phyloP scores from a whole-genome alignment of 495 filamentous ascomycete genomes.

The Penicillium malachiteum region DNA sequence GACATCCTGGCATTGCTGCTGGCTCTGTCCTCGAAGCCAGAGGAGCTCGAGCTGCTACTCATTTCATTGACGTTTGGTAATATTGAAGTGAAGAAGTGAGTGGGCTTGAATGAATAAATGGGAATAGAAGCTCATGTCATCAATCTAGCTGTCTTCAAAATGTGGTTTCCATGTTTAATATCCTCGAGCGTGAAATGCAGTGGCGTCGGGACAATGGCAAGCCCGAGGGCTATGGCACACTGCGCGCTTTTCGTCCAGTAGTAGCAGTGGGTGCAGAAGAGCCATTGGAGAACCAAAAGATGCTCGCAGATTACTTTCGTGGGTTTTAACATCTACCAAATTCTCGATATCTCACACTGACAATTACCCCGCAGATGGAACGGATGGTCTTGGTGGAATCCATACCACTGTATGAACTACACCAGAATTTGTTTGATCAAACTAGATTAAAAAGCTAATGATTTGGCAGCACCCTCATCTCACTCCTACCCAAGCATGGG shows the following conservation, averaged over 20 bases:
- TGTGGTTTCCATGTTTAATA: slow-evolving; percentile 86
- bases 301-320: slow-evolving; percentile 94
- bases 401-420: slow-evolving; percentile 64
- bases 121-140: neutral
- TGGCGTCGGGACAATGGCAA: slow-evolving; percentile 72
- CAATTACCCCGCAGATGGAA: slow-evolving; percentile 63
- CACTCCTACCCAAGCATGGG: slow-evolving; percentile 80
- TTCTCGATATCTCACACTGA: neutral
- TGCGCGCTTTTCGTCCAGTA: slow-evolving; percentile 70
- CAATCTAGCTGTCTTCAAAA: slow-evolving; percentile 76
- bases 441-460: neutral
- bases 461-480: slow-evolving; percentile 76
- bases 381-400: slow-evolving; percentile 88
- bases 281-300: slow-evolving; percentile 76
- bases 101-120: neutral
- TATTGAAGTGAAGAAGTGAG: slow-evolving; percentile 72
- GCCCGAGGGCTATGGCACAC: slow-evolving; percentile 63
- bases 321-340: slow-evolving; percentile 26
- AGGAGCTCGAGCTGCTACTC: slow-evolving; percentile 85
- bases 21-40: slow-evolving; percentile 75
- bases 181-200: slow-evolving; percentile 82
- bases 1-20: slow-evolving; percentile 86
- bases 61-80: slow-evolving; percentile 94
- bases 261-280: slow-evolving; percentile 84
- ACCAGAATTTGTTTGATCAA: no score